phyloP scores from a whole-genome alignment of 257 asterid genomes.

The Orobanche coerulescens region DNA sequence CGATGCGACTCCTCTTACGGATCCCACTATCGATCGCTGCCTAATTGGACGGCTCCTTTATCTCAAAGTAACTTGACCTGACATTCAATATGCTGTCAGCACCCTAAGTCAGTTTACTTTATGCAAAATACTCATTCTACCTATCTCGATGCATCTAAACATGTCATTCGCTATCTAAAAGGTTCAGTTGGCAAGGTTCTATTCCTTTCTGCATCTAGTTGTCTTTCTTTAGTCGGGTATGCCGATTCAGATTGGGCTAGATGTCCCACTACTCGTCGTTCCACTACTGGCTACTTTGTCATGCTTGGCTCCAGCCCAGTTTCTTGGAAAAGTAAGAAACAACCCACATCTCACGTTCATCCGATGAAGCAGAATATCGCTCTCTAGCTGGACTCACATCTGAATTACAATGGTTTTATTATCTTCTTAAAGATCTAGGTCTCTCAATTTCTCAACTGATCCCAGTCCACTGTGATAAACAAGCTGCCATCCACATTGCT shows the following conservation, averaged over 20 bases:
- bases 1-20: background rate
- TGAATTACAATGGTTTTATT: background rate
- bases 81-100: background rate
- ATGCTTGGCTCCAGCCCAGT: background rate
- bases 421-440: background rate
- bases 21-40: background rate
- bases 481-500: background rate
- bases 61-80: background rate
- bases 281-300: background rate
- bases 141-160: background rate
- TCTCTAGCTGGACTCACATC: background rate
- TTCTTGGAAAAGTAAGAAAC: background rate
- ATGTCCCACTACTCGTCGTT: background rate
- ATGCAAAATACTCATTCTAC: background rate
- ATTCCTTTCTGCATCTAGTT: background rate
- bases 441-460: background rate
- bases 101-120: background rate
- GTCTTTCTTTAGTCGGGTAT: background rate
- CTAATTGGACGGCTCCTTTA: background rate
- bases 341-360: too few relatives aligned
- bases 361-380: background rate
- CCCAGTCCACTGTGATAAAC: background rate
- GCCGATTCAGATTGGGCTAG: background rate
- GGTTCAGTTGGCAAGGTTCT: background rate
- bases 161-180: background rate